Conservation (phyloP, 176 grass and related monocot species). For the Aegilops longissima region DNA sequence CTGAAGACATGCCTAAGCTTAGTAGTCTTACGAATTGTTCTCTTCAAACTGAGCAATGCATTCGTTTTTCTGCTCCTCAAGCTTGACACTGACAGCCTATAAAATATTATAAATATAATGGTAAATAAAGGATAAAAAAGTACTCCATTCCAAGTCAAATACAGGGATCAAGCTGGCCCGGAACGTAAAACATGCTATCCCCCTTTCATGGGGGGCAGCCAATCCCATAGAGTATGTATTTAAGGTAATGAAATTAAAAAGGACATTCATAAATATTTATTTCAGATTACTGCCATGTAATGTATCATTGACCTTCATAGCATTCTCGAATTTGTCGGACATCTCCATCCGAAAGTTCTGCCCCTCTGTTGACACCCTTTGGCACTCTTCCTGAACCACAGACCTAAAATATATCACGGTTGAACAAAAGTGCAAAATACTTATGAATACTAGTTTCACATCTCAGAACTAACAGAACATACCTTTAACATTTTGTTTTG, state of each 20-base stretch:
- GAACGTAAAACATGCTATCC: no score
- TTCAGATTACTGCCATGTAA: constrained; percentile 2
- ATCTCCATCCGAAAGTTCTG: constrained; percentile 89
- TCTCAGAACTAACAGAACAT: constrained; percentile 19
- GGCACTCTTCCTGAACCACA: constrained; percentile 80
- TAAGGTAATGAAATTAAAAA: constrained; percentile 21
- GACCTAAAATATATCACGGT: constrained; percentile 35
- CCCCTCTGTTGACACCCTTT: constrained; percentile 77
- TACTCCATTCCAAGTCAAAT: background rate
- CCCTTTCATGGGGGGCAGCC: no score
- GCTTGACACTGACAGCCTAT: constrained; percentile 78
- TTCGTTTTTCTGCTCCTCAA: constrained; percentile 93
- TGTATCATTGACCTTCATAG: constrained; percentile 73
- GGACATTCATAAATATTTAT: background rate
- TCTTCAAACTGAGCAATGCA: constrained; percentile 81
- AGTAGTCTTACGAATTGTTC: constrained; percentile 83
- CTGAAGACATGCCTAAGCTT: constrained; percentile 37
- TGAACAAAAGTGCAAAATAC: constrained; percentile 29
- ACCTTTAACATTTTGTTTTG: constrained; percentile 99
- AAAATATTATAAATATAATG: constrained; percentile 11
- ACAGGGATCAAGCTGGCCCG: no score
- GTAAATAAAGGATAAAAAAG: constrained; percentile 21
- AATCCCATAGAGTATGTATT: background rate
- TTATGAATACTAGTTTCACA: background rate
- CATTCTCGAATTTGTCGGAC: constrained; percentile 83